Evolutionary conservation across 139 green algal species (phyloP).

Genomic region (Volvox reticuliferus): DNA sequence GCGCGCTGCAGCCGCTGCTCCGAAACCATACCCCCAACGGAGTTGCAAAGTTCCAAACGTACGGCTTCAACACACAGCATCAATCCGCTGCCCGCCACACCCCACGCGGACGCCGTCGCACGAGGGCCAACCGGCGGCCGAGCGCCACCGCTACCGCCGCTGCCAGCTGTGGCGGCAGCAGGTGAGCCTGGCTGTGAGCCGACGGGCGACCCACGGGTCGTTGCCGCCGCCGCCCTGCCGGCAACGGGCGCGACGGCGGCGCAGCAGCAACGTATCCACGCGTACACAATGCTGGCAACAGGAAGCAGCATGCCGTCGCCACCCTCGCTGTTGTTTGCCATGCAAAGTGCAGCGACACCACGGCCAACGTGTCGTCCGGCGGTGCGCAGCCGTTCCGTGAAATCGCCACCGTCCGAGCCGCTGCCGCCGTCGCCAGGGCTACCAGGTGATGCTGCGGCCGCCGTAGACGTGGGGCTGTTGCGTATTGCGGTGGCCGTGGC

Average conservation of each 20-base stretch:
- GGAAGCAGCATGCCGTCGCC: conserved; percentile 6
- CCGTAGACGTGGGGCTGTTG: neutral
- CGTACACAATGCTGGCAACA: neutral
- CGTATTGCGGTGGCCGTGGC: neutral
- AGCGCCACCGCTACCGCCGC: neutral
- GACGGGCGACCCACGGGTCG: neutral
- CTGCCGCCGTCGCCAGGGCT: neutral
- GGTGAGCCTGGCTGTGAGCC: neutral
- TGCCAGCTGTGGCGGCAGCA: neutral
- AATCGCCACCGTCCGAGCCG: neutral
- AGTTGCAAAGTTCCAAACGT: neutral
- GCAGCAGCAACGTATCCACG: conserved; percentile 31
- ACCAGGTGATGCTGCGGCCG: neutral
- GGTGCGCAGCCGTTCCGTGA: conserved; percentile 1
- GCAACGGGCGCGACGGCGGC: neutral
- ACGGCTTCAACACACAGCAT: conserved; percentile 19
- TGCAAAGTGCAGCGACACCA: neutral
- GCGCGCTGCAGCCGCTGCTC: conserved; percentile 34
- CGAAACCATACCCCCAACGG: neutral
- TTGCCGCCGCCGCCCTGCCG: neutral
- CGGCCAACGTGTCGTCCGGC: neutral
- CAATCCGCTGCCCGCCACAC: neutral
- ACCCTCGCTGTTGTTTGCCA: neutral
- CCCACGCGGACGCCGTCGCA: conserved; percentile 3
- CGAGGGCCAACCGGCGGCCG: neutral